Conservation (phyloP, 805 yeast species). For the Yamadazyma insecticola region DNA sequence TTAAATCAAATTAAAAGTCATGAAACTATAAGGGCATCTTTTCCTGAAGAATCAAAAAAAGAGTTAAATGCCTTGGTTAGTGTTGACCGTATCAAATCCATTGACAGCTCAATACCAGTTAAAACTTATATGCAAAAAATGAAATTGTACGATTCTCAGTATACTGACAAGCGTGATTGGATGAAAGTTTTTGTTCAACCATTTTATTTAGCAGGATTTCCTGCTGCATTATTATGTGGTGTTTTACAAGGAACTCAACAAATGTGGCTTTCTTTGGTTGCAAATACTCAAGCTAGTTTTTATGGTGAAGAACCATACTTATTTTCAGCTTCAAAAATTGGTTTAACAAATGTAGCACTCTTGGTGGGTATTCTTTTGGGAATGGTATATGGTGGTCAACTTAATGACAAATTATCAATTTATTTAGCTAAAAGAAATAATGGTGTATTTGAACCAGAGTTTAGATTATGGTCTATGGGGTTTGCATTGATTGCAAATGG, state of each 20-base stretch:
- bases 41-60: too few relatives aligned
- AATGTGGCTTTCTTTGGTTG: conserved; percentile 46
- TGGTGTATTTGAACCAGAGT: conserved; percentile 31
- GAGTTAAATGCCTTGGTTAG: too few relatives aligned
- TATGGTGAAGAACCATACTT: conserved; percentile 35
- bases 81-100: conserved; percentile 9
- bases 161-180: conserved; percentile 39
- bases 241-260: conserved; percentile 44
- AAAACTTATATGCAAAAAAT: conserved; percentile 35
- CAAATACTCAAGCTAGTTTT: conserved; percentile 39
- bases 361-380: conserved; percentile 41
- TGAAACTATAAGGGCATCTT: conserved; percentile 8
- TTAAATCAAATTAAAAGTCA: conserved; percentile 23
- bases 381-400: conserved; percentile 40
- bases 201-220: conserved; percentile 28
- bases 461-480: conserved; percentile 22
- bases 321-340: conserved; percentile 33
- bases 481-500: conserved; percentile 23
- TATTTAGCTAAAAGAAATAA: conserved; percentile 22
- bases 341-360: conserved; percentile 41
- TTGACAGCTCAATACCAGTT: conserved; percentile 15
- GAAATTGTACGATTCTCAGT: conserved; percentile 30
- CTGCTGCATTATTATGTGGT: conserved; percentile 45
- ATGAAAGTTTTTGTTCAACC: conserved; percentile 35
- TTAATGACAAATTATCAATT: conserved; percentile 39